These are phyloP conservation scores for Cronartium quercuum DNA, from an alignment of 1,284 basidiomycete species.

Conservation along the genomic window DNA sequence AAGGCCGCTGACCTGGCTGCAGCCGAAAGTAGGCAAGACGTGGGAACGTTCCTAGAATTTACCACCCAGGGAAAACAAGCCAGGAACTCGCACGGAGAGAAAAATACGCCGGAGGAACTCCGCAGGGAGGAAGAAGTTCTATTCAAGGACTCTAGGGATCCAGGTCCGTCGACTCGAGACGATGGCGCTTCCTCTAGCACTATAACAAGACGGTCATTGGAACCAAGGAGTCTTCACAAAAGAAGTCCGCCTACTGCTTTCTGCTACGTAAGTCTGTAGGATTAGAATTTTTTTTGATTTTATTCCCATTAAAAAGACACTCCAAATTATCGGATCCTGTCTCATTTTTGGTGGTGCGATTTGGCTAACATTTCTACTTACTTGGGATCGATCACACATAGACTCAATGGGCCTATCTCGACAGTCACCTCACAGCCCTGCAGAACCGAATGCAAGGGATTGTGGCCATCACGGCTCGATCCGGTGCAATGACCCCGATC, in stretches of 20 bases:
- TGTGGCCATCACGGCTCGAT: background rate
- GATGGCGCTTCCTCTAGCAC: background rate
- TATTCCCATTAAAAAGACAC: background rate
- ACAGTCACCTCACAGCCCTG: slow-evolving; percentile 23
- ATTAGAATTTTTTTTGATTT: background rate
- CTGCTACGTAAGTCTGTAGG: slow-evolving; percentile 3
- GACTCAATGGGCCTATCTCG: slow-evolving; percentile 32
- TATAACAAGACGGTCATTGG: slow-evolving; percentile 7
- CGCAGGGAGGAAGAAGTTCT: too few species aligned
- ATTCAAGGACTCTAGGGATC: too few species aligned
- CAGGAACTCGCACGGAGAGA: background rate
- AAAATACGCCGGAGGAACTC: background rate
- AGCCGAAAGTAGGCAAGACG: slow-evolving; percentile 7
- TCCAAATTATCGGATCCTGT: background rate
- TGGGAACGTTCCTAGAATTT: background rate
- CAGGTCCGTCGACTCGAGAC: background rate
- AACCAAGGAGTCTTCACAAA: slow-evolving; percentile 3
- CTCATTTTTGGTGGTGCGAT: too few species aligned
- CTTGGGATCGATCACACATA: background rate
- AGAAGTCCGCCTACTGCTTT: slow-evolving; percentile 4
- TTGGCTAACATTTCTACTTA: too few species aligned
- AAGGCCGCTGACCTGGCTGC: slow-evolving; percentile 1
- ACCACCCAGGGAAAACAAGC: background rate
- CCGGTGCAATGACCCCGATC: slow-evolving; percentile 16
- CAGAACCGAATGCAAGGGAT: slow-evolving; percentile 32